phyloP scores from a whole-genome alignment of 108 stramenopile genomes.

The Cyclostephanos invisitatus region DNA sequence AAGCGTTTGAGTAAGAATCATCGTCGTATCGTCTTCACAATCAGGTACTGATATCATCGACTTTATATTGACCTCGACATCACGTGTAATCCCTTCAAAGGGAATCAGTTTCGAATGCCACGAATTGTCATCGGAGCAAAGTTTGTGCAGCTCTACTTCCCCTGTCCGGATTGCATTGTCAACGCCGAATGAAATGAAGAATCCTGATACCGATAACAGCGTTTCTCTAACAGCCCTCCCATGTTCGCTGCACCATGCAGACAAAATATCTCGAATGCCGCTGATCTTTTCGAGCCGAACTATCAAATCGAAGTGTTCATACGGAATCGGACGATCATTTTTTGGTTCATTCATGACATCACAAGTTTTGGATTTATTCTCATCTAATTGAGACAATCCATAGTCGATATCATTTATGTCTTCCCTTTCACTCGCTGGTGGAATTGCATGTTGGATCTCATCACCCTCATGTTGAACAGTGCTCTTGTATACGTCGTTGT shows the following conservation, averaged over 20 bases:
- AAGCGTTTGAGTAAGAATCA: constrained; percentile 20
- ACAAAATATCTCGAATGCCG: constrained; percentile 18
- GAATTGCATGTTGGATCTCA: constrained; percentile 1
- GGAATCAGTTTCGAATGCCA: constrained; percentile 18
- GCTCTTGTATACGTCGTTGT: not conserved
- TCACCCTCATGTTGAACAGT: not conserved
- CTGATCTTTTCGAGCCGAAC: constrained; percentile 17
- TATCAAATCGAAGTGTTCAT: constrained; percentile 1
- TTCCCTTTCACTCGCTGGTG: not conserved
- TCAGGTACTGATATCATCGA: constrained; percentile 7
- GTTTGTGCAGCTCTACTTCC: constrained; percentile 7
- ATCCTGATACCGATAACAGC: constrained; percentile 17
- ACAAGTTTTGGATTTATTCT: not conserved
- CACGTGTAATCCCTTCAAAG: constrained; percentile 2
- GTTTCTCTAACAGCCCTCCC: constrained; percentile 3
- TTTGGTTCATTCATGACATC: not conserved
- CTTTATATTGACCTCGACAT: constrained; percentile 18
- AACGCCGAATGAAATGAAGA: constrained; percentile 16
- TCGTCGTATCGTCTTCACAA: constrained; percentile 7
- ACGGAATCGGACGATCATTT: not conserved
- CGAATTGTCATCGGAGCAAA: constrained; percentile 1
- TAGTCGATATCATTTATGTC: not conserved
- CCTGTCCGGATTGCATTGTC: not conserved
- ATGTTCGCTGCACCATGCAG: constrained; percentile 13
- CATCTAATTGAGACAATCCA: not conserved